These are phyloP conservation scores for Leccinum subfulvum DNA, from an alignment of 1,284 basidiomycete species.

Conservation along the genomic window DNA sequence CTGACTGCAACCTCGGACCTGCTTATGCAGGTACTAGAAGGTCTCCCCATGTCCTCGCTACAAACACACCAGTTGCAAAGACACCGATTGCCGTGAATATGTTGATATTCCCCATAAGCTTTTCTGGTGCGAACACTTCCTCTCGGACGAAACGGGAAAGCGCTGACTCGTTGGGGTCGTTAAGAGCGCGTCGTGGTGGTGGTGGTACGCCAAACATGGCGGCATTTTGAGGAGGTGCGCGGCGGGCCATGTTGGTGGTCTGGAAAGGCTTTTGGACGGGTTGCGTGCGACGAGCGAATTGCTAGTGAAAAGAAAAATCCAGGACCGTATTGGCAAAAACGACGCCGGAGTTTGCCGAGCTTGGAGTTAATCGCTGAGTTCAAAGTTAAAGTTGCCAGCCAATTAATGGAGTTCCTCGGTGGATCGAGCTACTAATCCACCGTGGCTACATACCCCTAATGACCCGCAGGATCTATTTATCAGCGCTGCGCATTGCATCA, in stretches of 20 bases:
- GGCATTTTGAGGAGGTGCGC: constrained; percentile 53
- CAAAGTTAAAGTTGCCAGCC: neutral
- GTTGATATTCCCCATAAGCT: constrained; percentile 68
- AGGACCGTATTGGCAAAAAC: neutral
- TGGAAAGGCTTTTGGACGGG: neutral
- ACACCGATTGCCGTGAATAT: constrained; percentile 61
- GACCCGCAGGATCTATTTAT: neutral
- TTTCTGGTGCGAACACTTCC: constrained; percentile 69
- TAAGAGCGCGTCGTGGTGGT: constrained; percentile 36
- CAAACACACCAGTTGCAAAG: constrained; percentile 66
- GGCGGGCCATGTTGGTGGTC: constrained; percentile 58
- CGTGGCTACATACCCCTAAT: constrained; percentile 2
- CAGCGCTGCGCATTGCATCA: constrained; percentile 34
- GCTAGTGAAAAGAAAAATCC: neutral
- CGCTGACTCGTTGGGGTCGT: constrained; percentile 58
- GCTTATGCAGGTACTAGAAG: constrained; percentile 61
- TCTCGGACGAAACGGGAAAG: constrained; percentile 62
- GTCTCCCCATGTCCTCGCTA: constrained; percentile 71
- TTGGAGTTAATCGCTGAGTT: constrained; percentile 5
- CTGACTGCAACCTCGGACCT: neutral
- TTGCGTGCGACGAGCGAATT: neutral
- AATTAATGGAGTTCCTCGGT: neutral
- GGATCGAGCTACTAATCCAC: neutral
- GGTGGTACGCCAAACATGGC: constrained; percentile 49
- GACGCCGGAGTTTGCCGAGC: constrained; percentile 19